A percentile compares a stretch with the other conserved stretches of the same genome.
phyloP scores from a whole-genome alignment of 345 rosid species.

The Citrus mangshanensis region DNA sequence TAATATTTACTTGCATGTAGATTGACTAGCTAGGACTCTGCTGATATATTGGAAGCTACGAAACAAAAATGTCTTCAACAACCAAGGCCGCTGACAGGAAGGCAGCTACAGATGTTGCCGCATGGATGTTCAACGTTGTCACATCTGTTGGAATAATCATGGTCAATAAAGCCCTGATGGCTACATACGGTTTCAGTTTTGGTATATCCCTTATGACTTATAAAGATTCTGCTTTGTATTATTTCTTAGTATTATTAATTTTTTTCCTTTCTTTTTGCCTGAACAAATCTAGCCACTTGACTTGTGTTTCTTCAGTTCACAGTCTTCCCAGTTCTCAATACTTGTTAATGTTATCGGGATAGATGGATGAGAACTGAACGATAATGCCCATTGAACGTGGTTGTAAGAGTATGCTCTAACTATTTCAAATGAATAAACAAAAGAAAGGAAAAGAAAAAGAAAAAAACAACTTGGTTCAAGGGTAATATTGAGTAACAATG shows the following conservation, averaged over 20 bases:
- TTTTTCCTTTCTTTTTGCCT: not conserved
- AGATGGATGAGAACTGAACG: not conserved
- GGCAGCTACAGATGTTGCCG: slow-evolving; percentile 74
- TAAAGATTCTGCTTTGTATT: slow-evolving; percentile 8
- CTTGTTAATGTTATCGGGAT: not conserved
- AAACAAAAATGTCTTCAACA: slow-evolving; percentile 53
- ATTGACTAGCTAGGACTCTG: slow-evolving; percentile 23
- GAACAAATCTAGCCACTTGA: not conserved
- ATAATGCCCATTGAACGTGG: not conserved
- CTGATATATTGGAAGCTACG: slow-evolving; percentile 18
- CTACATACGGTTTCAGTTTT: slow-evolving; percentile 85
- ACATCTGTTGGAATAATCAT: slow-evolving; percentile 97
- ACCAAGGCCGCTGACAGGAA: slow-evolving; percentile 67
- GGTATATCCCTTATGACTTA: slow-evolving; percentile 40
- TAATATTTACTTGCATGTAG: slow-evolving; percentile 21
- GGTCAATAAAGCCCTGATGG: slow-evolving; percentile 96
- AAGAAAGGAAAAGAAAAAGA: not conserved
- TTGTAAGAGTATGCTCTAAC: not conserved
- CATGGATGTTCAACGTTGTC: slow-evolving; percentile 97
- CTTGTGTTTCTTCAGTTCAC: not conserved
- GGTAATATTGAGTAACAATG: not conserved
- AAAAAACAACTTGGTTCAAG: not conserved
- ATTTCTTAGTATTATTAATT: not conserved
- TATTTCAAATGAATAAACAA: not conserved
- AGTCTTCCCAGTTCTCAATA: not conserved